Evolutionary conservation across 2,329 filamentous ascomycete genomes (phyloP), one percentile per base, ranked within the genome.

Genomic region (Pestalotiopsis sp.): DNA sequence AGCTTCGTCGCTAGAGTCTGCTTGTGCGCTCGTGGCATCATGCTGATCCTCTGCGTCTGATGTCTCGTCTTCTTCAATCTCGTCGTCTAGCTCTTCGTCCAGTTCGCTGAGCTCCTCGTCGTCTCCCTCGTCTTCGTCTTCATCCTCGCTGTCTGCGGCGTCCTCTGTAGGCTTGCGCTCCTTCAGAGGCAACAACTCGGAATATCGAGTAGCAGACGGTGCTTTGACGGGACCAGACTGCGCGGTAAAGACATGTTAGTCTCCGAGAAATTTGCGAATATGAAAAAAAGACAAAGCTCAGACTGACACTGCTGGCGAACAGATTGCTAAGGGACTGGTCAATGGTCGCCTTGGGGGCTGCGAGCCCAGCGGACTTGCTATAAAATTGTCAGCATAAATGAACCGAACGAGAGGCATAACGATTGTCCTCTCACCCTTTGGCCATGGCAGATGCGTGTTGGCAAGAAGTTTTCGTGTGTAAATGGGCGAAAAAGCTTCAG

Each of bases 161-260:
- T 30, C 22, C 68, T 71, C 58, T 69, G 71, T 68, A 14, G 73
- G 66, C 62, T 81, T 81, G 68, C 77, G 77, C 39, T 76, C 68
- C 68, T 77, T 80, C 11, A 68, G 68, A 4, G 74, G 73, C 22
- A 78, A 73, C 58, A 81, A 69, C 38, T 78, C 76, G 2, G 78
- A 75, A 70, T 87, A 87, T 68, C 83, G 82, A 26, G 81, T 77
- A 70, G 82, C 82, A 1, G 81, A 71, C 26, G 83, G 82, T 10
- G 79, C 77, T 68, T 83, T 80, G 1, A 86, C 83, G 4, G 87
- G 86, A 4, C 86, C 86, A 66, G 84, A 76, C 86, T 89, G 67
- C 40, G 55, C 13, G n/a, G 30, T 7, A 35, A 9, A 35, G 6
- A 38, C 17, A 17, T 66, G 17, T n/a, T 24, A 48, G 57, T 55